Conservation (phyloP, 192 early-diverging fungal species). For the Mortierella antarctica region DNA sequence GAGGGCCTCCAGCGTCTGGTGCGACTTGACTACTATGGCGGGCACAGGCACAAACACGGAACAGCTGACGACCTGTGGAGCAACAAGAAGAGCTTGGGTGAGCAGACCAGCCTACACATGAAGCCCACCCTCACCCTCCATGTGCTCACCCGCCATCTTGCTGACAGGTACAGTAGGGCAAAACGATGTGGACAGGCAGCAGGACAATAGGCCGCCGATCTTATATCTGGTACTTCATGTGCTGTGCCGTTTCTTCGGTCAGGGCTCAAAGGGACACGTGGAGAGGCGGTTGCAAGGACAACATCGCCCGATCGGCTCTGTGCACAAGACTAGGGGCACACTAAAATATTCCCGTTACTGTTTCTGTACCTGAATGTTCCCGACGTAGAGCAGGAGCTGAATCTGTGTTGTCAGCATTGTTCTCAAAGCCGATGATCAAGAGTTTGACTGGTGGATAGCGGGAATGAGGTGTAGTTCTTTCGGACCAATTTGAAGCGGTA, state of each 20-base stretch:
- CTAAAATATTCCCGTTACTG: neutral
- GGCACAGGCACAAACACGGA: conserved; percentile 46
- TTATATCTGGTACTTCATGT: no score
- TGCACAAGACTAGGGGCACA: neutral
- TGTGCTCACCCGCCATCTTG: no score
- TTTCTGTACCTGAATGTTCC: conserved; percentile 38
- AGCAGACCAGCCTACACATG: neutral
- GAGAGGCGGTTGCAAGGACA: no score
- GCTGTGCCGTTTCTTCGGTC: no score
- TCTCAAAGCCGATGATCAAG: no score
- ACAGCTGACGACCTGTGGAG: conserved; percentile 32
- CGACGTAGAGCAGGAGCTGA: conserved; percentile 43
- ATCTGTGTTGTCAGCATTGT: conserved; percentile 46
- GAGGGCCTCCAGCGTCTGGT: conserved; percentile 46
- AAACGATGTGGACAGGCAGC: no score
- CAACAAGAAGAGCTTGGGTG: neutral
- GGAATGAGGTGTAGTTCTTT: neutral
- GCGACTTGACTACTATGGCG: conserved; percentile 41
- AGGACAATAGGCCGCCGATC: no score
- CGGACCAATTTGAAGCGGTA: neutral
- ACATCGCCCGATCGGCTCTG: neutral
- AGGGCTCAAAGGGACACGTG: no score
- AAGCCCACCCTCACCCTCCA: no score
- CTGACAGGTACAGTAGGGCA: no score
- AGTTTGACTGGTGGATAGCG: no score